Evolutionary conservation across 2,329 filamentous ascomycete genomes (phyloP).

Genomic region (Aspergillus floridensis): DNA sequence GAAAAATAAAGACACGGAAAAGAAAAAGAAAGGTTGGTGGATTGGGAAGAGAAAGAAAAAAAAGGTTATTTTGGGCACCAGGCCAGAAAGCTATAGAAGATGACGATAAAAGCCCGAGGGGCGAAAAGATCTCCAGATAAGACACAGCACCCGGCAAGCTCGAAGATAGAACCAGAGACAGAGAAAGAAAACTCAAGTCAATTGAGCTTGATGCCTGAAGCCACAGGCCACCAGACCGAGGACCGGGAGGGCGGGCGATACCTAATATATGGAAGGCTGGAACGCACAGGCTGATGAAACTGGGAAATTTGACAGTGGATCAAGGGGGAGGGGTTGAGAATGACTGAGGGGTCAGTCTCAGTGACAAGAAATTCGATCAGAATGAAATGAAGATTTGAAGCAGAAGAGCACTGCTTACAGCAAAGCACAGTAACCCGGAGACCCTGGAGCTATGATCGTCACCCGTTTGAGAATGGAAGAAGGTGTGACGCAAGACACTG

Average conservation of each 20-base stretch:
- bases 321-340: not conserved
- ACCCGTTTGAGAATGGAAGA: not conserved
- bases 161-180: not conserved
- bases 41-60: constrained; percentile 2
- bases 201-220: constrained; percentile 6
- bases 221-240: constrained; percentile 1
- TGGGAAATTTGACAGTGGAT: constrained; percentile 3
- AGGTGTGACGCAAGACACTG: constrained; percentile 4
- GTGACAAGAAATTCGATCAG: not conserved
- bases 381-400: not conserved
- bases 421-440: not conserved
- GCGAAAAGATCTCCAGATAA: constrained; percentile 4
- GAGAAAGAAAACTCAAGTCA: not conserved
- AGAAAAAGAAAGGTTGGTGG: not conserved
- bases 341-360: not conserved
- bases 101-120: constrained; percentile 9
- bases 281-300: not conserved
- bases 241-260: not conserved
- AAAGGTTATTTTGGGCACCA: constrained; percentile 14
- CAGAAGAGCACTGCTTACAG: not conserved
- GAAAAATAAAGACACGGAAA: not conserved
- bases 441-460: not conserved
- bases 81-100: constrained; percentile 11
- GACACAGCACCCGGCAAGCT: not conserved
- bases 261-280: constrained; percentile 3